Conservation (phyloP, 495 filamentous ascomycete genomes). For the Aspergillus asperescens region DNA sequence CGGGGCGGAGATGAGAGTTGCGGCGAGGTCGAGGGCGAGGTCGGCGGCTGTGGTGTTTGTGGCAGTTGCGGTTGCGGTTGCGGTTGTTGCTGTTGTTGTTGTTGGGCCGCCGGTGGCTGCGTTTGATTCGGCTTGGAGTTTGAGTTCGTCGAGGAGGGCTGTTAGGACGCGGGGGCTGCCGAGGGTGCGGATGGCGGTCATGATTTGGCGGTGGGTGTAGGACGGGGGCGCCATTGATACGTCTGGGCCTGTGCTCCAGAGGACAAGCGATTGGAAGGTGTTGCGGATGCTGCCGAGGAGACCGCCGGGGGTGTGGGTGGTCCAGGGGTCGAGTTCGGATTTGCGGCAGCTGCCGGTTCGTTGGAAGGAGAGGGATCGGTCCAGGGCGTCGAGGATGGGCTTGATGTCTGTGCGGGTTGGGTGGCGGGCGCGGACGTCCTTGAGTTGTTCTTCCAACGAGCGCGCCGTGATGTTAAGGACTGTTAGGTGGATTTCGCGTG, state of each 20-base stretch:
- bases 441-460: constrained; percentile 68
- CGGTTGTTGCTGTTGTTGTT: no score
- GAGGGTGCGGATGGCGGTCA: constrained; percentile 60
- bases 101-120: constrained; percentile 51
- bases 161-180: constrained; percentile 59
- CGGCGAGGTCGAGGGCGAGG: constrained; percentile 67
- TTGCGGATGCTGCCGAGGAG: constrained; percentile 56
- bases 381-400: constrained; percentile 63
- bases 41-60: constrained; percentile 26
- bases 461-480: constrained; percentile 79
- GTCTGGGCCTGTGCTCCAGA: constrained; percentile 65
- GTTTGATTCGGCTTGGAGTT: constrained; percentile 41
- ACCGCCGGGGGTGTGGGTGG: constrained; percentile 54
- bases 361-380: constrained; percentile 61
- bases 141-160: constrained; percentile 66
- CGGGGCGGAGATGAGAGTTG: constrained; percentile 68
- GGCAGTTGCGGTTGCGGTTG: no score
- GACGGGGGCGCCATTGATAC: constrained; percentile 61
- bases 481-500: constrained; percentile 70
- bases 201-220: constrained; percentile 75
- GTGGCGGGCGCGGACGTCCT: constrained; percentile 63
- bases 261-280: constrained; percentile 61
- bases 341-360: constrained; percentile 60
- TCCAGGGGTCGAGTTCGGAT: constrained; percentile 75
- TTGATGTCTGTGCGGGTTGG: constrained; percentile 65